Evolutionary conservation across 257 asterid species (phyloP), one percentile per base, ranked within the genome.

Genomic region (Solanum virginianum): DNA sequence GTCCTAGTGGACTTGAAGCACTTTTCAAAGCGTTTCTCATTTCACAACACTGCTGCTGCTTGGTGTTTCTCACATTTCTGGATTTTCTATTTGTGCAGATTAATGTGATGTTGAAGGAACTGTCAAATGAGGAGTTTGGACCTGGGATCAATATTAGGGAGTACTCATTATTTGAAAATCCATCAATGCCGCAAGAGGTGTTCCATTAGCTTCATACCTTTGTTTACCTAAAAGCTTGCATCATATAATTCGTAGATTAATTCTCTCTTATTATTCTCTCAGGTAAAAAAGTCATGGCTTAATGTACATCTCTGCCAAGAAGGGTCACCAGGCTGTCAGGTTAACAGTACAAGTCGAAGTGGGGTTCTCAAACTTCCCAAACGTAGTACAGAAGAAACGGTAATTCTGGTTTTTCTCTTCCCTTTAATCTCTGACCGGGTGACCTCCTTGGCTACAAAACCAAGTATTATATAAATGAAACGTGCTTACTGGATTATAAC

Each of bases 261-360:
- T 56, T 55, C 32, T 66, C 22, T 41, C 71, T 20, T 18, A 2
- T 80, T 63, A 53, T 66, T 47, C 54, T n/a, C 74, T 83, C 92
- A 97, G 99, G 99, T 95, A 87, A 97, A 92, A 89, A 93, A 94
- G 85, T 97, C 99, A 16, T 93, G 98, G 99, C 94, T 97, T 43
- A 89, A 97, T 70, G 99, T 97, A 87, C 94, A 91, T 85, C 95
- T 97, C 87, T 97, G 99, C 90, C 94, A 90, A 82, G 94, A 91
- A 85, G 98, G 97, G 55, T 93, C 98, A 85, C 85, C 15, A 22
- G 97, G 94, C 85, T 97, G 99, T 86, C 92, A 91, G 87, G 86
- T 85, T 86, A 97, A 95, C 89, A 88, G 71, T 86, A 92, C 98
- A 8, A 89, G 80, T 88, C 86, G 15, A 87, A 83, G 65, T 0